Conservation (phyloP, 23 red algal genomes). For the Gracilaria domingensis region DNA sequence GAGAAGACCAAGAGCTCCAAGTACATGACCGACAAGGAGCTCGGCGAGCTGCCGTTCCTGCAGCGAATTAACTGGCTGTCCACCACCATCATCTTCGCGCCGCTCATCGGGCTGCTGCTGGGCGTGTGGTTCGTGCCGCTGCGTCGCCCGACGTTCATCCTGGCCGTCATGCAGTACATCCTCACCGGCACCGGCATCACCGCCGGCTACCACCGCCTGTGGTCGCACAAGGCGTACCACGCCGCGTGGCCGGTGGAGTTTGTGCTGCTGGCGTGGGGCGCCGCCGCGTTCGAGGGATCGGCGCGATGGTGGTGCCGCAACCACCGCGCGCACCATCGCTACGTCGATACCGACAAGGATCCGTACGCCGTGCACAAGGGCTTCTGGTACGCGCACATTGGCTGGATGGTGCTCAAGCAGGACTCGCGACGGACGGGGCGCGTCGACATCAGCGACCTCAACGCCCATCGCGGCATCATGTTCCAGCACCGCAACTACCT, state of each 20-base stretch:
- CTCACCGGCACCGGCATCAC: constrained; percentile 95
- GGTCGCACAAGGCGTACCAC: constrained; percentile 86
- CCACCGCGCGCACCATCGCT: constrained; percentile 97
- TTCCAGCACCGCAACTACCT: constrained; percentile 97
- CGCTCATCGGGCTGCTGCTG: constrained; percentile 77
- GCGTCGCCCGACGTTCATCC: constrained; percentile 72
- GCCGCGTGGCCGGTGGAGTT: constrained; percentile 85
- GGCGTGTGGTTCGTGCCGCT: constrained; percentile 84
- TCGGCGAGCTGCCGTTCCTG: constrained; percentile 85
- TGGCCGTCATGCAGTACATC: constrained; percentile 89
- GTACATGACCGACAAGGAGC: constrained; percentile 96
- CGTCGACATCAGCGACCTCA: constrained; percentile 97
- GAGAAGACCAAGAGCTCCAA: constrained; percentile 92
- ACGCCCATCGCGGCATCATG: constrained; percentile 77
- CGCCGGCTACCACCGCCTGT: constrained; percentile 96
- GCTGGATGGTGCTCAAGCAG: constrained; percentile 99
- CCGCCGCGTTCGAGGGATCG: constrained; percentile 96
- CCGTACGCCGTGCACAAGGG: constrained; percentile 98
- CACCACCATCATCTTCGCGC: constrained; percentile 96
- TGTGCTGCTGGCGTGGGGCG: constrained; percentile 88
- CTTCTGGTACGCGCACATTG: constrained; percentile 97
- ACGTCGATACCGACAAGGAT: constrained; percentile 95
- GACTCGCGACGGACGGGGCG: constrained; percentile 79
- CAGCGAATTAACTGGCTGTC: constrained; percentile 98
- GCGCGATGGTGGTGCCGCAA: constrained; percentile 97